phyloP scores from a whole-genome alignment of 345 rosid species.

The Sapria himalayana region DNA sequence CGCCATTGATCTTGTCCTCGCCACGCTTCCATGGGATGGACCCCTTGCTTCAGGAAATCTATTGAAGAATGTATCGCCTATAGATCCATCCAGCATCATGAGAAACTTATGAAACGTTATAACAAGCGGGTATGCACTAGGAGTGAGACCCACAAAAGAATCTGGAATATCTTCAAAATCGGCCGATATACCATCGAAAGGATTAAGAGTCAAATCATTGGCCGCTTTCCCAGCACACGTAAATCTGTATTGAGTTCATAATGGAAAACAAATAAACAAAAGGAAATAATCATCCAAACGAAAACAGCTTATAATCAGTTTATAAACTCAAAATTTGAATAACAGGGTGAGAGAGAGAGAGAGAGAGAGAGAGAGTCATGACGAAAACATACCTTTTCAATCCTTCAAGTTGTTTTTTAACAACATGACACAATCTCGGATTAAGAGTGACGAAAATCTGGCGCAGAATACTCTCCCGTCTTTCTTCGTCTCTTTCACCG shows the following conservation, averaged over 20 bases:
- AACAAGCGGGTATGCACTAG: constrained; percentile 21
- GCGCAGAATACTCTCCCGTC: constrained; percentile 7
- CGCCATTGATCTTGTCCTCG: constrained; percentile 9
- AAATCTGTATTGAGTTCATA: constrained; percentile 12
- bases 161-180: constrained; percentile 24
- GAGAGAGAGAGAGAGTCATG: too few species aligned
- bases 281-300: not conserved
- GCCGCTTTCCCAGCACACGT: constrained; percentile 12
- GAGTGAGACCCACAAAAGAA: constrained; percentile 17
- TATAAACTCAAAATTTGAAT: too few species aligned
- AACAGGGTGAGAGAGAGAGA: too few species aligned
- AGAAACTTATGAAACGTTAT: constrained; percentile 32
- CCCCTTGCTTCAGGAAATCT: constrained; percentile 19
- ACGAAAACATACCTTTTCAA: constrained; percentile 18
- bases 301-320: not conserved
- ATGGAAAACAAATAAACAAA: not conserved
- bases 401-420: constrained; percentile 21
- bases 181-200: constrained; percentile 13
- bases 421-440: constrained; percentile 24
- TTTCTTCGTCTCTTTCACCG: constrained; percentile 5
- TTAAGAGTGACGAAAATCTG: constrained; percentile 42
- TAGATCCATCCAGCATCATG: constrained; percentile 37
- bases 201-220: constrained; percentile 8
- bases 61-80: constrained; percentile 26
- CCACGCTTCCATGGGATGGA: constrained; percentile 6